Base-by-base conservation (phyloP, 2,329 filamentous ascomycete species). In the Cordyceps farinosa region DNA sequence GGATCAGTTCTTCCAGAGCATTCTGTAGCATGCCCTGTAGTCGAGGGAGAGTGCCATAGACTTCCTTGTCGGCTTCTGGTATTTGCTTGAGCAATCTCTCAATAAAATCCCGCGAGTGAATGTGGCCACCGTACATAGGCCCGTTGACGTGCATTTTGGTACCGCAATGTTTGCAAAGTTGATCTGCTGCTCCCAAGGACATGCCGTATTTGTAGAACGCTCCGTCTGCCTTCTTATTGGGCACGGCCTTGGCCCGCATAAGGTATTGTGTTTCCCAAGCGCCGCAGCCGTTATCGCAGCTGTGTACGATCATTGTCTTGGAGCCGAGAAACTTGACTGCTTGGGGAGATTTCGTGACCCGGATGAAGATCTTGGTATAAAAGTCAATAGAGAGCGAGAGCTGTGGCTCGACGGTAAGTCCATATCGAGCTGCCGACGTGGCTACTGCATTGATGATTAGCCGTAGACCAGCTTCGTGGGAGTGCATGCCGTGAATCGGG, bases 351-450 rank as follows among this genome's bases (percentile, higher is more conserved):
- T 87, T 91, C 65, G 85, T 83, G 42, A 99, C 84, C 27, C 89
- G 87, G 52, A 99, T 88, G 72, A 98, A 99, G 2, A 97, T 83
- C 52, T 96, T 87, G 27, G 89, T 87, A 73, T 99, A 99, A 75
- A 96, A 99, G 75, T 99, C 95, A 66, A 98, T 97, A 3, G 92
- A 97, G 1, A 99, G 84, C 6, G 92, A 97, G 11, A 99, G 83
- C 4, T 97, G 83, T 0, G 95, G 95, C 75, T 98, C 93, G 64
- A 98, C 92, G 0, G 91, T 83, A 48, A 97, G 80, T 1, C 95
- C 94, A 69, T 99, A 96, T 66, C 88, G 88, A 17, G 89, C 91
- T 3, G 92, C 95, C 1, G 91, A 85, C 0, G 87, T 86, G 2
- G 93, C 90, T 64, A 98, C 85, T 3, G 89, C 86, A 72, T 97